Base-by-base conservation (phyloP, 768 basidiomycete species). In the Candolleomyces efflorescens region DNA sequence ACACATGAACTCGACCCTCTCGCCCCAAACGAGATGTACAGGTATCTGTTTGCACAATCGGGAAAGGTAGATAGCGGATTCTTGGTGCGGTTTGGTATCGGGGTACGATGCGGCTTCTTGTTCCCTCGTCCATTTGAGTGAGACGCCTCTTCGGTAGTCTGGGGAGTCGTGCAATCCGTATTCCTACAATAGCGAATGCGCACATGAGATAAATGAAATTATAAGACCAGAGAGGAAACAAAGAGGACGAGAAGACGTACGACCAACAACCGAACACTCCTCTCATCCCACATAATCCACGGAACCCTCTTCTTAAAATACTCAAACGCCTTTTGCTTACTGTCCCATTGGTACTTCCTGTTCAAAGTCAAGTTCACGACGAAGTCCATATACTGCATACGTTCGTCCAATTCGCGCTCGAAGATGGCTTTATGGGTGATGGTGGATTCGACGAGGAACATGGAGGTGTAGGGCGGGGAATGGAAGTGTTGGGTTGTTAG, bases 11-110 rank as follows among this genome's bases (percentile, higher is more conserved):
- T 80, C 76, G 36, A 73, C 71, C n/a, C 67, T 64, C 5, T 65
- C 68, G 26, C 78, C 79, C 76, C 79, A 82, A n/a, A 83, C 73
- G 24, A 80, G 49, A 61, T 83, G 81, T 7, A 80, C 60, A 18
- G 80, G 77, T 6, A 79, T 45, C 0, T 62, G 58, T 50, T 62
- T 63, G 48, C 72, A 73, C 10, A 82, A 61, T 36, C 69, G 65
- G 4, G 62, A 64, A 1, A 81, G 59, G 22, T 74, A 66, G 3
- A 63, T 43, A 0, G 73, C 68, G 2, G 73, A 72, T 58, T 77
- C 77, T 56, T 76, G 77, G 50, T 80, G 78, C 5, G 75, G 74
- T 52, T 78, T 73, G 36, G 69, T 67, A 58, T 79, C 78, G 0
- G 73, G 73, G 60, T 77, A 83, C 22, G 76, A 75, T 0, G 72